These are phyloP conservation scores for Prosopis cineraria DNA, from an alignment of 306 rosid genomes.

Conservation along the genomic window DNA sequence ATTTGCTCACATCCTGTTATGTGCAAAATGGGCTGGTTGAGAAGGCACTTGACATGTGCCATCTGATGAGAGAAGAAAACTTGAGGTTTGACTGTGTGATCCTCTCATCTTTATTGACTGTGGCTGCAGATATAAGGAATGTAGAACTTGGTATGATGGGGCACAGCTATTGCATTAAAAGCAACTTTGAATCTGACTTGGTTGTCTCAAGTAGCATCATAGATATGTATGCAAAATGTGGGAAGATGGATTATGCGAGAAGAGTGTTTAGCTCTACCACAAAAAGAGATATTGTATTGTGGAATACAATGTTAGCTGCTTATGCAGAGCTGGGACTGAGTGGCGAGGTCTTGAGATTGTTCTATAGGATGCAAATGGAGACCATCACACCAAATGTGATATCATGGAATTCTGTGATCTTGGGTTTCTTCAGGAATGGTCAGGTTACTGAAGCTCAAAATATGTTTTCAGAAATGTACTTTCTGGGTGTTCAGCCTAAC, in stretches of 20 bases:
- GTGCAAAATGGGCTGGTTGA: slow-evolving; percentile 56
- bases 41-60: slow-evolving; percentile 58
- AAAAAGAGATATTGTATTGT: slow-evolving; percentile 62
- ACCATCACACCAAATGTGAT: slow-evolving; percentile 64
- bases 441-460: slow-evolving; percentile 64
- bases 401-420: slow-evolving; percentile 82
- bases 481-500: slow-evolving; percentile 52
- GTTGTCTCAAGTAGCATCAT: slow-evolving; percentile 60
- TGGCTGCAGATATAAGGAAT: slow-evolving; percentile 61
- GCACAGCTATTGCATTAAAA: slow-evolving; percentile 70
- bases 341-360: slow-evolving; percentile 76
- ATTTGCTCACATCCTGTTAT: slow-evolving; percentile 73
- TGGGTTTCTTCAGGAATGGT: slow-evolving; percentile 66
- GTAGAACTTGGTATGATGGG: slow-evolving; percentile 59
- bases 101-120: slow-evolving; percentile 61
- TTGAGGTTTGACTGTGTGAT: slow-evolving; percentile 74
- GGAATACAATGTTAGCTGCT: slow-evolving; percentile 82
- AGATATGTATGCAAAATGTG: slow-evolving; percentile 78
- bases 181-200: slow-evolving; percentile 58
- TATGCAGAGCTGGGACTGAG: slow-evolving; percentile 68
- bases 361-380: slow-evolving; percentile 77
- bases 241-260: slow-evolving; percentile 56
- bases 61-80: slow-evolving; percentile 50
- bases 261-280: slow-evolving; percentile 44
- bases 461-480: slow-evolving; percentile 65